Evolutionary conservation across 2,329 filamentous ascomycete species (phyloP).

Genomic region (Fusarium mangiferae): DNA sequence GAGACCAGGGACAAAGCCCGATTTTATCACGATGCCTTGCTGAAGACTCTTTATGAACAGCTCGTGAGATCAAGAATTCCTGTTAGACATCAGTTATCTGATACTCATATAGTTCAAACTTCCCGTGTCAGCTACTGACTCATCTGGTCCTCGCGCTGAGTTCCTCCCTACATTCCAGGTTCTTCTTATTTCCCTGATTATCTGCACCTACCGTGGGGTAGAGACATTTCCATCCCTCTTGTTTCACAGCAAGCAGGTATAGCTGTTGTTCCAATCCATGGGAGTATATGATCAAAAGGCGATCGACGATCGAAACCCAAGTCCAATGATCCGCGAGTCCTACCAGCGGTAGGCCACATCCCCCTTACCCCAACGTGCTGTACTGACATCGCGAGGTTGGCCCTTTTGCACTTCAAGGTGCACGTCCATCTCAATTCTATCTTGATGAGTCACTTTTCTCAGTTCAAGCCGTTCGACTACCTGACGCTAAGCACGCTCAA

Average conservation of each 20-base stretch:
- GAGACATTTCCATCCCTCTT: neutral
- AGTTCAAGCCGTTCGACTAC: neutral
- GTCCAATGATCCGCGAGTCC: neutral
- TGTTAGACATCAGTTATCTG: rapidly evolving
- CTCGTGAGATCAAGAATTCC: neutral
- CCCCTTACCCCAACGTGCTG: too few relatives aligned
- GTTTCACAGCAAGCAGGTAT: neutral
- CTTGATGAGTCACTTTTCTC: rapidly evolving
- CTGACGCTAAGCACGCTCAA: neutral
- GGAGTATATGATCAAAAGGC: neutral
- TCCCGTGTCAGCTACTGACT: rapidly evolving
- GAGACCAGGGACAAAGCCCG: neutral
- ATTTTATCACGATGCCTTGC: neutral
- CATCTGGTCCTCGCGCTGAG: neutral
- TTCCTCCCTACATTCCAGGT: neutral
- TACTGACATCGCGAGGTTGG: neutral
- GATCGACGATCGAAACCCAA: neutral
- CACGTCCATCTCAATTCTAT: neutral
- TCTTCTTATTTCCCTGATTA: neutral
- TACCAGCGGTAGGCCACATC: neutral
- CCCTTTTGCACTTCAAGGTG: neutral
- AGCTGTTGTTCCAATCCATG: neutral
- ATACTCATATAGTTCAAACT: neutral
- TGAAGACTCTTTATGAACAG: neutral
- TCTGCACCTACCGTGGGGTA: neutral